Base-by-base conservation (phyloP, 106 monocot genomes). In the Phalaenopsis aphrodite region DNA sequence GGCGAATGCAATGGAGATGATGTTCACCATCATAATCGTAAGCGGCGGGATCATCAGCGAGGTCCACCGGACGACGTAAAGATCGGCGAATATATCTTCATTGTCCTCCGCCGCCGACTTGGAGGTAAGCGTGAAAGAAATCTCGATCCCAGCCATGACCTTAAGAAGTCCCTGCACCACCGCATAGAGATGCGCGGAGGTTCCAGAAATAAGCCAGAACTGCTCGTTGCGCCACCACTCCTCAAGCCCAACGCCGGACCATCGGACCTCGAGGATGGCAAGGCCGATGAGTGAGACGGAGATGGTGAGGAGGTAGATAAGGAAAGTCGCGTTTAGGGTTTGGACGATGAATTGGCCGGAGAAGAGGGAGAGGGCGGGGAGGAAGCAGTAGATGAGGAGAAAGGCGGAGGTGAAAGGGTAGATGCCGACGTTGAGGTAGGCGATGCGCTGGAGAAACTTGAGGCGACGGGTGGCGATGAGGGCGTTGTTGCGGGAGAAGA, bases 181-280 rank as follows among this genome's bases (percentile, higher is more conserved):
- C 1, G 91, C 91, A 71, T 82, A 86, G 75, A 91, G 83, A 56
- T 91, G 91, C 0, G 91, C 85, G 17, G 87, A 87, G 11, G 89
- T 91, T 80, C 91, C 91, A 64, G 91, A 91, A 61, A 91, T 91
- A 3, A 91, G 87, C 91, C 91, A 91, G 83, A 89, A 91, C 82
- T 91, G 91, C 84, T 91, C 89, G 75, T 91, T 91, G 1, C 91
- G 75, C 91, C 91, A 91, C 91, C 89, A 89, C 38, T 91, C 89
- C 75, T 91, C 89, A 8, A 91, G 79, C 0, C 83, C 87, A 6
- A 91, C 79, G 4, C 91, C 91, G 12, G 89, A 88, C 91, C 91
- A 91, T 56, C 80, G 85, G 17, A 91, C 87, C 75, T 91, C 91
- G 16, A 91, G 87, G 57, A 91, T 61, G 23, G 91, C 89, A 19